Evolutionary conservation across 768 basidiomycete genomes (phyloP).

Genomic region (Coprinellus aureogranulatus): DNA sequence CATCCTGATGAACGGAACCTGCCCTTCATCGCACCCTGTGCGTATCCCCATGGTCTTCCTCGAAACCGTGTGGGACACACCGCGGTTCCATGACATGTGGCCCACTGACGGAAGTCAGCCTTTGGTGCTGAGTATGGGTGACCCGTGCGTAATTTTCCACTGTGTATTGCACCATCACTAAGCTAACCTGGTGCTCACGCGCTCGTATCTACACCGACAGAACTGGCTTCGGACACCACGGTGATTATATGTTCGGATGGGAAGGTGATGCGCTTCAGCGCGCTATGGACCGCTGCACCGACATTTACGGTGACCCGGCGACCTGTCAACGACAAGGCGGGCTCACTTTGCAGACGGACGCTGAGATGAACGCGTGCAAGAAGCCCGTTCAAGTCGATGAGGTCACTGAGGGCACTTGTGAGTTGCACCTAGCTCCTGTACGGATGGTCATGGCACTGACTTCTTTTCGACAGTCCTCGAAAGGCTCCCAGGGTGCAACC

Average conservation of each 20-base stretch:
- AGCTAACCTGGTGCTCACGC: neutral
- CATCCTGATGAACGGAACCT: slow-evolving; percentile 1
- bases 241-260: slow-evolving; percentile 3
- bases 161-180: neutral
- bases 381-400: slow-evolving; percentile 1
- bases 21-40: neutral
- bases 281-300: slow-evolving; percentile 1
- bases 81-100: slow-evolving; percentile 3
- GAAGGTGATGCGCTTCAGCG: slow-evolving; percentile 4
- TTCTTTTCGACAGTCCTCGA: neutral
- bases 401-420: neutral
- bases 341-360: neutral
- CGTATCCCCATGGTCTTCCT: slow-evolving; percentile 5
- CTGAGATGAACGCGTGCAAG: slow-evolving; percentile 2
- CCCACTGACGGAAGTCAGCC: slow-evolving; percentile 2
- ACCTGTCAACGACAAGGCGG: neutral
- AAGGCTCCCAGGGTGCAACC: neutral
- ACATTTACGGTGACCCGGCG: neutral
- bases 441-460: too few relatives aligned
- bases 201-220: neutral
- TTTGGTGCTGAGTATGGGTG: slow-evolving; percentile 2
- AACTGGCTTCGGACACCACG: slow-evolving; percentile 3
- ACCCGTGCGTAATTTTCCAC: neutral
- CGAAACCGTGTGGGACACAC: slow-evolving; percentile 2
- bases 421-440: neutral